These are phyloP conservation scores for Kwoniella mangroviensis DNA, from an alignment of 768 basidiomycete genomes.

Conservation along the genomic window DNA sequence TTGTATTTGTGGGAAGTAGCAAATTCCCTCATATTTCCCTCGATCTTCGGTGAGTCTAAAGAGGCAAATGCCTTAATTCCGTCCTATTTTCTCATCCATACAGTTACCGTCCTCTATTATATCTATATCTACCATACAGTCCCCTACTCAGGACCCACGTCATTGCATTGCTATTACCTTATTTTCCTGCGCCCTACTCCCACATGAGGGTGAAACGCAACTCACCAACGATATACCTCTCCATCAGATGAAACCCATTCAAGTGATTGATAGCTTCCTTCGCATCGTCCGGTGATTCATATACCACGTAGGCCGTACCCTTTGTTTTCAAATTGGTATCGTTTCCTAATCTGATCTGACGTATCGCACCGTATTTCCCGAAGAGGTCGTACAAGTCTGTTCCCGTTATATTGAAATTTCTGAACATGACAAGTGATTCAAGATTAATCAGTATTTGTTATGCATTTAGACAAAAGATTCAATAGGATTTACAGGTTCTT, in stretches of 20 bases:
- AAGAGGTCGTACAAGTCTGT: conserved; percentile 96
- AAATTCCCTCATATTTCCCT: not conserved
- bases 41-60: too few relatives aligned
- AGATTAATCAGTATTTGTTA: too few relatives aligned
- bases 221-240: conserved; percentile 87
- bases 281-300: conserved; percentile 66
- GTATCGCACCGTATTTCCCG: conserved; percentile 93
- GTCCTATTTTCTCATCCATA: too few relatives aligned
- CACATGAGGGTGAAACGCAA: conserved; percentile 6
- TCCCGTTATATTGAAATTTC: conserved; percentile 63
- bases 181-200: too few relatives aligned
- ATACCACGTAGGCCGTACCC: conserved; percentile 90
- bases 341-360: conserved; percentile 91
- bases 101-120: too few relatives aligned
- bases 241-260: conserved; percentile 97
- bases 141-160: too few relatives aligned
- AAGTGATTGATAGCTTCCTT: conserved; percentile 95
- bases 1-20: not conserved
- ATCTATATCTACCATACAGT: too few relatives aligned
- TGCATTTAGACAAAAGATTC: too few relatives aligned
- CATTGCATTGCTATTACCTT: too few relatives aligned
- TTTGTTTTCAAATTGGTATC: conserved; percentile 78
- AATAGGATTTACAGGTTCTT: too few relatives aligned
- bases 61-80: too few relatives aligned
- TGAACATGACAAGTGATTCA: too few relatives aligned